phyloP scores from a whole-genome alignment of 73 alveolate genomes.

The Symbiodinium natans region DNA sequence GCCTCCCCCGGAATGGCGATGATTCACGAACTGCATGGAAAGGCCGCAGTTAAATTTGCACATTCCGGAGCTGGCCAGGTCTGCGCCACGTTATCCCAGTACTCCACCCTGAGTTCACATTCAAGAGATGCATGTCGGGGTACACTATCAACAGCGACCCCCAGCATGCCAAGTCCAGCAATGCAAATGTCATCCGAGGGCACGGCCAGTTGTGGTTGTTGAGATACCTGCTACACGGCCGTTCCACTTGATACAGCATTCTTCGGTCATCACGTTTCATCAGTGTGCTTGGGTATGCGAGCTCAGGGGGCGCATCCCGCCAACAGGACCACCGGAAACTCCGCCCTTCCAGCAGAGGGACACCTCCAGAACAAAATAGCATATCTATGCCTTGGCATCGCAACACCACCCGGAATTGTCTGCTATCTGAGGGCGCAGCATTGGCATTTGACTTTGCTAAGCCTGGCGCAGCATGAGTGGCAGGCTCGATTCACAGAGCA shows the following conservation, averaged over 20 bases:
- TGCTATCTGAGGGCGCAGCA: not conserved
- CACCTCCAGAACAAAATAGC: constrained; percentile 28
- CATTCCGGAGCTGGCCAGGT: constrained; percentile 5
- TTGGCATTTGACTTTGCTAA: not conserved
- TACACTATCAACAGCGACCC: too few species aligned
- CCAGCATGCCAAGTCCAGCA: not conserved
- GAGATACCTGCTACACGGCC: not conserved
- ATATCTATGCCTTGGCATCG: too few species aligned
- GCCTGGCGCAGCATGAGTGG: not conserved
- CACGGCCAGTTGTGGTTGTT: constrained; percentile 90
- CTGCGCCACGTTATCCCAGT: constrained; percentile 69
- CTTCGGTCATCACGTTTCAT: not conserved
- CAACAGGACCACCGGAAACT: not conserved
- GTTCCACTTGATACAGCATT: not conserved
- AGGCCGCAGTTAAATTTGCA: not conserved
- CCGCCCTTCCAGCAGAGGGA: constrained; percentile 89
- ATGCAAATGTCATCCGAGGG: not conserved
- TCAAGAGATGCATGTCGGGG: not conserved
- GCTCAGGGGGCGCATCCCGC: constrained; percentile 49
- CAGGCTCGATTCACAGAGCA: too few species aligned
- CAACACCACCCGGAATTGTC: not conserved
- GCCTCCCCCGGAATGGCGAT: not conserved
- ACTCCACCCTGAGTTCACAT: constrained; percentile 11
- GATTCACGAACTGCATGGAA: not conserved
- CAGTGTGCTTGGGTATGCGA: not conserved